Evolutionary conservation across 352 stramenopile genomes (phyloP).

Genomic region (Stramenopiles sp.): DNA sequence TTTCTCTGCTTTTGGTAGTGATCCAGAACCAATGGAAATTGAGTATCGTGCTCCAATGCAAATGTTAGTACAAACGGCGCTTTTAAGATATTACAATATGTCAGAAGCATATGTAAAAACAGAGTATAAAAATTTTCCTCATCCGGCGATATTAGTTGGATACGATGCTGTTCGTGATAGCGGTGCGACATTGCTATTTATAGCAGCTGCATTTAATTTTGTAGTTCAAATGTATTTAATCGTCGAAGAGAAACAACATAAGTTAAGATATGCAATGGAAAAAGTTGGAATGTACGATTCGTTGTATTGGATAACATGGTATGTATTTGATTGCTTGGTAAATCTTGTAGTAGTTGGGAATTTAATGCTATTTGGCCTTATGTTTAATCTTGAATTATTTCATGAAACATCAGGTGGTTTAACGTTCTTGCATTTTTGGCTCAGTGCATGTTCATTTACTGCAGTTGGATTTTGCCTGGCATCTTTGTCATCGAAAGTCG

Average conservation of each 20-base stretch:
- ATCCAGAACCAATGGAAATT: not conserved
- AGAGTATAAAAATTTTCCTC: not conserved
- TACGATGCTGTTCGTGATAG: not conserved
- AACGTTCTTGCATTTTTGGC: not conserved
- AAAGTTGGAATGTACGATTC: not conserved
- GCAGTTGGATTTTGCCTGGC: not conserved
- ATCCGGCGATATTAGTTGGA: not conserved
- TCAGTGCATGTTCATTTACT: not conserved
- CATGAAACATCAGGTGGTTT: not conserved
- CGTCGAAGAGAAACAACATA: not conserved
- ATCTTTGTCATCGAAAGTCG: not conserved
- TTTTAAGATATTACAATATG: not conserved
- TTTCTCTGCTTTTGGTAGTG: not conserved
- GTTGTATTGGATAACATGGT: not conserved
- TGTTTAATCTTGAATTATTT: not conserved
- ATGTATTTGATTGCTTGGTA: not conserved
- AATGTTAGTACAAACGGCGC: not conserved
- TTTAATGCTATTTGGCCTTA: not conserved
- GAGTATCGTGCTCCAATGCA: not conserved
- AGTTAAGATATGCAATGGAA: not conserved
- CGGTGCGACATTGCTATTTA: not conserved
- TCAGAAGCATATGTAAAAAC: slow-evolving; percentile 5
- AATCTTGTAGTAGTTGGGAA: not conserved
- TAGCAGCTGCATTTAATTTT: not conserved
- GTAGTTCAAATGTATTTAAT: slow-evolving; percentile 7